A percentile compares a stretch with the other conserved stretches of the same genome.
Conservation (phyloP, 2,329 filamentous ascomycete species). For the Phyllachora maydis region DNA sequence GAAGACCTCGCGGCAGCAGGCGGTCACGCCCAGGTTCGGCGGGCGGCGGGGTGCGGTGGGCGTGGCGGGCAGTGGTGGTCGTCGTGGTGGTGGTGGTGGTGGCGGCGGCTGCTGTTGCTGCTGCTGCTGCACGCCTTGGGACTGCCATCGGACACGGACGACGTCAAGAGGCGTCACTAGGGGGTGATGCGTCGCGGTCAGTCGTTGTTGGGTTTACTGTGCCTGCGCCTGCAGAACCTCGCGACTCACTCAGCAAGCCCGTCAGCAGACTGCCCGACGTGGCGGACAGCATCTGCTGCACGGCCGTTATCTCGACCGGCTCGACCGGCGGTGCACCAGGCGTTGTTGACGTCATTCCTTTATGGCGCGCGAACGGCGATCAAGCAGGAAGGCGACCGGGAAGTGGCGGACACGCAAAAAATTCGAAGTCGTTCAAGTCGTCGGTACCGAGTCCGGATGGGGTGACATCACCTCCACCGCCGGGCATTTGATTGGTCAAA, state of each 20-base stretch:
- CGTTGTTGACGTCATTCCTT: too few relatives aligned
- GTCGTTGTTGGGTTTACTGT: too few relatives aligned
- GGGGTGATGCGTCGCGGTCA: too few relatives aligned
- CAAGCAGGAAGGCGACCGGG: too few relatives aligned
- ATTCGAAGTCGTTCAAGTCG: too few relatives aligned
- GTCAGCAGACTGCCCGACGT: slow-evolving; percentile 80
- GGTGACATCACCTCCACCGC: too few relatives aligned
- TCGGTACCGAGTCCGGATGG: too few relatives aligned
- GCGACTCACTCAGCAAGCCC: slow-evolving; percentile 60
- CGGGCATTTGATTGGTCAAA: too few relatives aligned
- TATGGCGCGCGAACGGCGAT: too few relatives aligned
- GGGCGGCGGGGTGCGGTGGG: slow-evolving; percentile 49
- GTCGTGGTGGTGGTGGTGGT: slow-evolving; percentile 27
- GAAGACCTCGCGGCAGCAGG: slow-evolving; percentile 93
- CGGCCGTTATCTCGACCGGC: slow-evolving; percentile 49
- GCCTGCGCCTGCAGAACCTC: too few relatives aligned
- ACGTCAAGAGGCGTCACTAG: slow-evolving; percentile 83
- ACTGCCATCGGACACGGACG: slow-evolving; percentile 84
- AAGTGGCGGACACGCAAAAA: too few relatives aligned
- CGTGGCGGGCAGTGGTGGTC: slow-evolving; percentile 33
- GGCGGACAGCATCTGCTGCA: slow-evolving; percentile 89
- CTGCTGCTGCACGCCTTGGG: slow-evolving; percentile 33
- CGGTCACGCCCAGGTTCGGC: slow-evolving; percentile 70
- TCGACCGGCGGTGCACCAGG: slow-evolving; percentile 18
- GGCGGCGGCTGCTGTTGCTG: too few relatives aligned